Conservation (phyloP, 495 filamentous ascomycete species). For the Aspergillus asperescens region DNA sequence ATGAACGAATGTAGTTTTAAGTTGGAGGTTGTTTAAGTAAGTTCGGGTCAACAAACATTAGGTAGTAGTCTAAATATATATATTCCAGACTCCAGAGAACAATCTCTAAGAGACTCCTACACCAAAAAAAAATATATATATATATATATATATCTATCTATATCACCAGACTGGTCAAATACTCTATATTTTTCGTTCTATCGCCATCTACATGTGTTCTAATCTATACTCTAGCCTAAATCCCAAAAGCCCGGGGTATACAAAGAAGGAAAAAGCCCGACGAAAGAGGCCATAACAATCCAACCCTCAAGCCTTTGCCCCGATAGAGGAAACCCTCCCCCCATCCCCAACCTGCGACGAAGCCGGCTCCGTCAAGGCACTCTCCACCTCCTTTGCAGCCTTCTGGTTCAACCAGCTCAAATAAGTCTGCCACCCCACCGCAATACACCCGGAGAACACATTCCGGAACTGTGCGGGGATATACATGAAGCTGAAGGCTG, state of each 20-base stretch:
- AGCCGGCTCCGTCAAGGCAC: constrained; percentile 25
- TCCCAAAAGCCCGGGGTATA: constrained; percentile 9
- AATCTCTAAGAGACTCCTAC: too few relatives aligned
- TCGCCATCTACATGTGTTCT: background rate
- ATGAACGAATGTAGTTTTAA: background rate
- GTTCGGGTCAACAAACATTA: too few relatives aligned
- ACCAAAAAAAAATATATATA: too few relatives aligned
- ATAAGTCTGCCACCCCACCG: constrained; percentile 91
- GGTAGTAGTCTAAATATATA: too few relatives aligned
- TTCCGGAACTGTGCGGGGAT: constrained; percentile 71
- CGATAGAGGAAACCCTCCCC: constrained; percentile 18
- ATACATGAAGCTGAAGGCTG: constrained; percentile 81
- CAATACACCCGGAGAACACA: constrained; percentile 70
- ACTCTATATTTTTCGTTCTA: background rate
- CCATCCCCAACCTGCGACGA: constrained; percentile 8
- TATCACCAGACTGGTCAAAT: too few relatives aligned
- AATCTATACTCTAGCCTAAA: constrained; percentile 16
- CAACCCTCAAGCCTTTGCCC: constrained; percentile 17
- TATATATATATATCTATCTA: too few relatives aligned
- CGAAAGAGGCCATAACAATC: background rate
- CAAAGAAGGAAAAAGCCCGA: background rate
- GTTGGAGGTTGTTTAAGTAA: too few relatives aligned
- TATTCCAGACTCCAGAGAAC: too few relatives aligned
- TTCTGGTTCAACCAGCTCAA: constrained; percentile 72
- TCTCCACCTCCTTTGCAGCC: constrained; percentile 55